Conservation (phyloP, 129 eudicot species). For the Logfia minima region DNA sequence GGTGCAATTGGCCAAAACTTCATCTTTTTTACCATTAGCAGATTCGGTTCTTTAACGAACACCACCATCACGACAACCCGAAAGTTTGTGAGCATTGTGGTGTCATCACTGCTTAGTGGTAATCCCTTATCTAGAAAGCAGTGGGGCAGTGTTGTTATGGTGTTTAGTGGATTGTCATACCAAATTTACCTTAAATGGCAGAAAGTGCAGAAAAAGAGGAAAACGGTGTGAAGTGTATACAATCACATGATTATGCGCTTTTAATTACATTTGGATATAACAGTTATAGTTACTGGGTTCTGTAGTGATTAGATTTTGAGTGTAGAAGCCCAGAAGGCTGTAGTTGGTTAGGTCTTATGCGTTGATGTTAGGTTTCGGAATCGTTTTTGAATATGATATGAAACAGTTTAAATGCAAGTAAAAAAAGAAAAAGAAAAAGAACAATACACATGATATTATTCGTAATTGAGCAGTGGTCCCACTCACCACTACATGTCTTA, state of each 20-base stretch:
- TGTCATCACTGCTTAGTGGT: constrained; percentile 87
- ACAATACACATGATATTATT: no score
- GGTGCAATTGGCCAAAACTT: constrained; percentile 97
- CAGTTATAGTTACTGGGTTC: constrained; percentile 1
- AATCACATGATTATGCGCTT: neutral
- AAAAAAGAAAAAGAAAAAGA: no score
- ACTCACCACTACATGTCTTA: no score
- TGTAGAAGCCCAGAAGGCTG: neutral
- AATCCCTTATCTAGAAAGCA: constrained; percentile 81
- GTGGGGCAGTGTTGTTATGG: constrained; percentile 93
- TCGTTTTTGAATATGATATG: no score
- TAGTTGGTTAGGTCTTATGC: constrained; percentile 2
- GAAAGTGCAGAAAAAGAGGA: constrained; percentile 75
- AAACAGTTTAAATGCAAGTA: no score
- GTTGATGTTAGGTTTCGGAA: neutral
- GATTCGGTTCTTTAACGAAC: constrained; percentile 90
- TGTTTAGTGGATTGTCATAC: constrained; percentile 86
- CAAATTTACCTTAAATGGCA: constrained; percentile 91
- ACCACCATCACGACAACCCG: constrained; percentile 97
- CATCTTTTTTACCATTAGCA: constrained; percentile 85
- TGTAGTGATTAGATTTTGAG: constrained; percentile 11
- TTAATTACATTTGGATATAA: constrained; percentile 15
- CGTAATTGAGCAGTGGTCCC: no score
- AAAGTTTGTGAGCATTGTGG: constrained; percentile 95
- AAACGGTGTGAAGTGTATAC: constrained; percentile 36